phyloP scores from a whole-genome alignment of 768 basidiomycete genomes.

The Paxillus involutus region DNA sequence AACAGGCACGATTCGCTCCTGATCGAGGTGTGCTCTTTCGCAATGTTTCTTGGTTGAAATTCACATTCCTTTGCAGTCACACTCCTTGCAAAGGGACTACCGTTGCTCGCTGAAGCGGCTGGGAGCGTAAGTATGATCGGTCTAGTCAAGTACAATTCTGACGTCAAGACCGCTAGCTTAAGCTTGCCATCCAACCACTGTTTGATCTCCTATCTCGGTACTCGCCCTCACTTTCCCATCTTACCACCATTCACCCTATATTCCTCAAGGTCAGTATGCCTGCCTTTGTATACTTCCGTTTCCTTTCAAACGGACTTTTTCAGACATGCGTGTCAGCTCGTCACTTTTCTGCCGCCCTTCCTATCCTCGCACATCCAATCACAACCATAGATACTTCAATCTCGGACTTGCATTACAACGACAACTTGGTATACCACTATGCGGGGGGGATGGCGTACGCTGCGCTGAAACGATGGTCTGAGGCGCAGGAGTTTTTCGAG shows the following conservation, averaged over 20 bases:
- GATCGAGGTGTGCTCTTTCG: slow-evolving; percentile 53
- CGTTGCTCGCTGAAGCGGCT: slow-evolving; percentile 43
- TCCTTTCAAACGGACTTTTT: background rate
- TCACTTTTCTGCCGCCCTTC: slow-evolving; percentile 56
- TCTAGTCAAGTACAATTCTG: background rate
- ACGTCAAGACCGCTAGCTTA: slow-evolving; percentile 34
- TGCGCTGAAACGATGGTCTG: slow-evolving; percentile 62
- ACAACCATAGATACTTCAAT: slow-evolving; percentile 57
- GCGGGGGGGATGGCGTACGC: slow-evolving; percentile 68
- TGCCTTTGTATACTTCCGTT: background rate
- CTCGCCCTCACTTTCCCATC: slow-evolving; percentile 50
- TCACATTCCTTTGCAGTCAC: slow-evolving; percentile 47
- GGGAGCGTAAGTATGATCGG: slow-evolving; percentile 49
- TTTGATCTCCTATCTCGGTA: slow-evolving; percentile 62
- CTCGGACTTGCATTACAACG: slow-evolving; percentile 73
- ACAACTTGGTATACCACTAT: slow-evolving; percentile 86
- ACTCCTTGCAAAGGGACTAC: slow-evolving; percentile 63
- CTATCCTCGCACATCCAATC: slow-evolving; percentile 62
- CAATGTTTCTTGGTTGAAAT: background rate
- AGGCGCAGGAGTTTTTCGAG: slow-evolving; percentile 80
- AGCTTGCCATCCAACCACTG: slow-evolving; percentile 57
- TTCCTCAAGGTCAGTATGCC: slow-evolving; percentile 55
- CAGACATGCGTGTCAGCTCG: slow-evolving; percentile 59
- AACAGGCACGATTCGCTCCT: slow-evolving; percentile 64
- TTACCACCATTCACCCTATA: slow-evolving; percentile 70